These are phyloP conservation scores for Pseudocercospora fijiensis DNA, from an alignment of 2,329 filamentous ascomycete genomes.

Conservation along the genomic window DNA sequence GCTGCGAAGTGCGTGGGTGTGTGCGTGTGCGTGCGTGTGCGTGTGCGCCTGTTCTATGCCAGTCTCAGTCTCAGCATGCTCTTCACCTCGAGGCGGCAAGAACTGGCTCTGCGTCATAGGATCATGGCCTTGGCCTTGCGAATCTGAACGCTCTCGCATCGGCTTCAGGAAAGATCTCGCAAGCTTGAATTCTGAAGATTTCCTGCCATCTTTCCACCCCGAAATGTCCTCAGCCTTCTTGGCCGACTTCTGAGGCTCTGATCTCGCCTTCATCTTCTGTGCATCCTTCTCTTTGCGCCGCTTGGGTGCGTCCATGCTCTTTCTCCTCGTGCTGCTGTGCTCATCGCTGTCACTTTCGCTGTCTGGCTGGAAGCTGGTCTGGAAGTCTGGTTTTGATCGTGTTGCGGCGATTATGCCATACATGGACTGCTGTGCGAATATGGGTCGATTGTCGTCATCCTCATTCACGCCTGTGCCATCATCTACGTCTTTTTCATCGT, in stretches of 20 bases:
- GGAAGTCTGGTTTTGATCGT: conserved; percentile 78
- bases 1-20: conserved; percentile 45
- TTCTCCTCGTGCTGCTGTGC: conserved; percentile 19
- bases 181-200: conserved; percentile 64
- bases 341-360: conserved; percentile 70
- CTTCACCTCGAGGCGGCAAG: conserved; percentile 27
- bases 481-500: conserved; percentile 24
- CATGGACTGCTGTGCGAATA: conserved; percentile 87
- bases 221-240: conserved; percentile 10
- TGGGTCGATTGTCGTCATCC: conserved; percentile 5
- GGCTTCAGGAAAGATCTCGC: conserved; percentile 63
- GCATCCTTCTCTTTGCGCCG: conserved; percentile 10
- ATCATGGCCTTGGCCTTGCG: conserved; percentile 31
- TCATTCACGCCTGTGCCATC: conserved; percentile 22
- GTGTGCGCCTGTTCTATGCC: conserved; percentile 25
- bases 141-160: conserved; percentile 44
- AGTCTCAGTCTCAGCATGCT: conserved; percentile 15
- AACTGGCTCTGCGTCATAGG: conserved; percentile 37
- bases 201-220: conserved; percentile 49
- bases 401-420: conserved; percentile 90
- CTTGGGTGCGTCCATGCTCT: conserved; percentile 5
- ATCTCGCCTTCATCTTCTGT: conserved; percentile 4
- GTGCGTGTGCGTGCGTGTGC: no score
- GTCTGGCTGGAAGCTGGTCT: conserved; percentile 60
- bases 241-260: conserved; percentile 3